Percentiles rank a stretch among this genome's conserved stretches.
Evolutionary conservation across 2,329 filamentous ascomycete genomes (phyloP).

Genomic region (Polychaeton citri): DNA sequence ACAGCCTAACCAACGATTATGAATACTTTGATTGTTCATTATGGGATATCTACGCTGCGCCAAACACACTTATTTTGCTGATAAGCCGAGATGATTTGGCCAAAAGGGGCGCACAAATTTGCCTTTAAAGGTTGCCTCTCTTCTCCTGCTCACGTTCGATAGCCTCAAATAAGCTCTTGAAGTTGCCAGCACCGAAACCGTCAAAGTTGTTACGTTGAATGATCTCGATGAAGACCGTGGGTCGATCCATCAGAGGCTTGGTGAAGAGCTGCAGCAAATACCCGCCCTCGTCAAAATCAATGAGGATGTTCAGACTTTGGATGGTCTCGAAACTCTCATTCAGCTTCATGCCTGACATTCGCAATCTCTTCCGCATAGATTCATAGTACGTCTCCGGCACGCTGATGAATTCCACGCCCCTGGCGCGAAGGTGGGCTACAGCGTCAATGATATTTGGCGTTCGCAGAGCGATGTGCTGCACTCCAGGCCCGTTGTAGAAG

Average conservation of each 20-base stretch:
- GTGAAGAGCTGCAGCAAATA: conserved; percentile 57
- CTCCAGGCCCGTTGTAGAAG: conserved; percentile 80
- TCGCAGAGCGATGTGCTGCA: conserved; percentile 84
- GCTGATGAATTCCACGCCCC: conserved; percentile 84
- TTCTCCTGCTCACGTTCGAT: conserved; percentile 86
- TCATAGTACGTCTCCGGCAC: conserved; percentile 81
- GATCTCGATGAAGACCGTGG: conserved; percentile 92
- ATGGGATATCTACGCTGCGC: neutral
- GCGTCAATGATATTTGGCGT: conserved; percentile 66
- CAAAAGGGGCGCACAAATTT: conserved; percentile 6
- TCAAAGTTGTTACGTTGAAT: conserved; percentile 85
- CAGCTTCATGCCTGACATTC: conserved; percentile 46
- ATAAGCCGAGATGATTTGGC: neutral
- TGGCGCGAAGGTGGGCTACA: conserved; percentile 66
- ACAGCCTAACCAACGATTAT: no score
- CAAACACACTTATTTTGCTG: no score
- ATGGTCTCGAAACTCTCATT: conserved; percentile 70
- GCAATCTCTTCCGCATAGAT: conserved; percentile 59
- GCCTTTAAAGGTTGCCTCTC: conserved; percentile 55
- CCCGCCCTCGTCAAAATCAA: conserved; percentile 88
- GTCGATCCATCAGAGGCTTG: conserved; percentile 78
- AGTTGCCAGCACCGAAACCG: conserved; percentile 89
- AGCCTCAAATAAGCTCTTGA: conserved; percentile 88
- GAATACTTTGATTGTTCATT: neutral
- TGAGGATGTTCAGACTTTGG: conserved; percentile 68